Evolutionary conservation across 768 basidiomycete species (phyloP).

Genomic region (Cyclocybe cylindracea): DNA sequence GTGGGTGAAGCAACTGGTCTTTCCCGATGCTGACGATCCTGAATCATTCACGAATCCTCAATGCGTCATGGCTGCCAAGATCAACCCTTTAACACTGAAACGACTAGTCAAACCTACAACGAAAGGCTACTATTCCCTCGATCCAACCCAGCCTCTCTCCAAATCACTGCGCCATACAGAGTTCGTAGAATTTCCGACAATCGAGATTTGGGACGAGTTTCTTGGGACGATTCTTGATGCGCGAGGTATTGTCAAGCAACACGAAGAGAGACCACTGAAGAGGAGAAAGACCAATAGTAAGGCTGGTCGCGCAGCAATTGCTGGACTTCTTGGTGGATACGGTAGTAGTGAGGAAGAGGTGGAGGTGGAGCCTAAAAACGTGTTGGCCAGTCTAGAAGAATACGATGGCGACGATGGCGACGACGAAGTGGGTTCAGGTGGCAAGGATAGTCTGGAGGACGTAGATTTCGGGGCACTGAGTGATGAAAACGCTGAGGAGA

Average conservation of each 20-base stretch:
- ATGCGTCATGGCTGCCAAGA: slow-evolving; percentile 57
- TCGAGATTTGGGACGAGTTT: slow-evolving; percentile 79
- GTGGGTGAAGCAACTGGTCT: slow-evolving; percentile 59
- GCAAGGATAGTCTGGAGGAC: slow-evolving; percentile 18
- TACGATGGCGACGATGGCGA: slow-evolving; percentile 52
- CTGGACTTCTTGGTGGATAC: slow-evolving; percentile 40
- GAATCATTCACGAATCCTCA: slow-evolving; percentile 57
- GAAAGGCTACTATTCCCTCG: slow-evolving; percentile 57
- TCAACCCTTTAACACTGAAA: slow-evolving; percentile 31
- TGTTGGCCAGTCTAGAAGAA: slow-evolving; percentile 40
- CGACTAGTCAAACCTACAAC: slow-evolving; percentile 21
- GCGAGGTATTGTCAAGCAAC: slow-evolving; percentile 42
- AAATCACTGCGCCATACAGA: slow-evolving; percentile 55
- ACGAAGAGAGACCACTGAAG: slow-evolving; percentile 44
- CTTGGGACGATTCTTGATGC: slow-evolving; percentile 59
- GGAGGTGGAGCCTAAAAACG: slow-evolving; percentile 24
- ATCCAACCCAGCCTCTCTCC: slow-evolving; percentile 47
- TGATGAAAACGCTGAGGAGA: slow-evolving; percentile 32
- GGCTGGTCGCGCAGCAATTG: slow-evolving; percentile 56
- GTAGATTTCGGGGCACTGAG: slow-evolving; percentile 29
- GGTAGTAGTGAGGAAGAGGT: slow-evolving; percentile 49
- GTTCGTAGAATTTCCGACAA: slow-evolving; percentile 84
- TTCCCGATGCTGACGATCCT: slow-evolving; percentile 54
- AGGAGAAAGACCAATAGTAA: slow-evolving; percentile 54
- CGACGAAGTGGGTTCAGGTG: slow-evolving; percentile 18